Conservation (phyloP, 371 early-diverging fungal genomes). For the Syncephalastrum contaminatum region DNA sequence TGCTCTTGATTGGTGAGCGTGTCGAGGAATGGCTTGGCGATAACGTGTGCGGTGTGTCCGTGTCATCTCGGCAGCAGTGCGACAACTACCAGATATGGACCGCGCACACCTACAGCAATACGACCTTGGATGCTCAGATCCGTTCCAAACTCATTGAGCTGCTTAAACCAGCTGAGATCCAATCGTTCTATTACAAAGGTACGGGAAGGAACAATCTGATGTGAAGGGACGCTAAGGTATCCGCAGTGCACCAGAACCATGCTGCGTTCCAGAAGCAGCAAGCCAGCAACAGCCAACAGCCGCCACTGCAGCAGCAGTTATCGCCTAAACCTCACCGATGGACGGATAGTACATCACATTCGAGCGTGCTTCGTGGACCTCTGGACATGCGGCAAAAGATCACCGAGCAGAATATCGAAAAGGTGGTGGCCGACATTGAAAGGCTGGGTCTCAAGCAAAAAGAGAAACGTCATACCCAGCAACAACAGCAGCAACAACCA, state of each 20-base stretch:
- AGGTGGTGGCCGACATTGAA: slow-evolving; percentile 39
- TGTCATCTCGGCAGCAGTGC: slow-evolving; percentile 57
- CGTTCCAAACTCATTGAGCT: slow-evolving; percentile 41
- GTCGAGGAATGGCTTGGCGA: slow-evolving; percentile 60
- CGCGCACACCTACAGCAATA: slow-evolving; percentile 34
- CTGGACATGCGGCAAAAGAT: slow-evolving; percentile 26
- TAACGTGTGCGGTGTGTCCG: slow-evolving; percentile 61
- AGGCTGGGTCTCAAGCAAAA: slow-evolving; percentile 28
- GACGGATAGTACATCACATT: slow-evolving; percentile 10
- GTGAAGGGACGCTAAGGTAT: not conserved
- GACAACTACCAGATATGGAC: slow-evolving; percentile 70
- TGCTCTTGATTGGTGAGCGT: slow-evolving; percentile 60
- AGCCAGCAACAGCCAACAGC: slow-evolving; percentile 1
- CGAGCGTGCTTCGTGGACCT: slow-evolving; percentile 8
- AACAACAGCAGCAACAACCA: slow-evolving; percentile 5
- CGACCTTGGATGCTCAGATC: slow-evolving; percentile 29
- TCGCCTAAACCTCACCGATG: slow-evolving; percentile 4
- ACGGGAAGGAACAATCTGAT: not conserved
- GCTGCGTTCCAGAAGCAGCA: slow-evolving; percentile 38
- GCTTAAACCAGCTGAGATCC: slow-evolving; percentile 48
- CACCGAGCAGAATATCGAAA: slow-evolving; percentile 33
- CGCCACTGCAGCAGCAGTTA: not conserved
- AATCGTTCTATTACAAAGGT: slow-evolving; percentile 66
- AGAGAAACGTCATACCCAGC: slow-evolving; percentile 6
- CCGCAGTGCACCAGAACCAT: slow-evolving; percentile 49